Conservation (phyloP, 1,284 basidiomycete genomes). For the Leccinum pachyderme region DNA sequence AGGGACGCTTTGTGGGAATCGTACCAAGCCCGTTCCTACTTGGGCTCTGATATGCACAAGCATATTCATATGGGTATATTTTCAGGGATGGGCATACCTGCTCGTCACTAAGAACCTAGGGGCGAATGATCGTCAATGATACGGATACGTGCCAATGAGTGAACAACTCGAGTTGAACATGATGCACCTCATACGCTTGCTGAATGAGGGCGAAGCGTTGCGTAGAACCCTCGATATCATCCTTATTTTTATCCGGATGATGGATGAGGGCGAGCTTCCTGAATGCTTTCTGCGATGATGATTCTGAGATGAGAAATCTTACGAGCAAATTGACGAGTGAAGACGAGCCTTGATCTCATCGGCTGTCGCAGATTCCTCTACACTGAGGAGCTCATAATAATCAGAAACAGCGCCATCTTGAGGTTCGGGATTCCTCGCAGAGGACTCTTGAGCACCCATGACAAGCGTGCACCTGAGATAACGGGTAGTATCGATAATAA, state of each 20-base stretch:
- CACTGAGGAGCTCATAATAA: slow-evolving; percentile 80
- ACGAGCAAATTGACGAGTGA: neutral
- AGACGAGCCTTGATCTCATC: slow-evolving; percentile 80
- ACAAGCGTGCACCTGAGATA: neutral
- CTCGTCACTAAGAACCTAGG: slow-evolving; percentile 83
- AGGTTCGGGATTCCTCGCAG: slow-evolving; percentile 36
- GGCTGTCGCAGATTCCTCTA: slow-evolving; percentile 76
- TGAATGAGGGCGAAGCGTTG: slow-evolving; percentile 86
- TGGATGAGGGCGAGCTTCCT: slow-evolving; percentile 80
- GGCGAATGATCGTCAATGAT: neutral
- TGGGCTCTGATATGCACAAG: slow-evolving; percentile 18
- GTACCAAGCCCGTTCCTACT: slow-evolving; percentile 97
- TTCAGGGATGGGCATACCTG: slow-evolving; percentile 56
- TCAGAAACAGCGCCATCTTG: slow-evolving; percentile 43
- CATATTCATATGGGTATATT: slow-evolving; percentile 8
- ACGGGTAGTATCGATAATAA: no score
- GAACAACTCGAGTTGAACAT: neutral
- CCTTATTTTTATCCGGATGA: slow-evolving; percentile 88
- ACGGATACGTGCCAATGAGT: neutral
- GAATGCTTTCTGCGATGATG: slow-evolving; percentile 64
- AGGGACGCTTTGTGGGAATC: slow-evolving; percentile 92
- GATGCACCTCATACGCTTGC: slow-evolving; percentile 85
- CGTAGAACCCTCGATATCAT: slow-evolving; percentile 84
- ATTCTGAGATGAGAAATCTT: slow-evolving; percentile 4
- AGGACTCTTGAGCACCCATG: slow-evolving; percentile 75